These are phyloP conservation scores for Rhizopogon vulgaris DNA, from an alignment of 768 basidiomycete genomes.

Conservation along the genomic window DNA sequence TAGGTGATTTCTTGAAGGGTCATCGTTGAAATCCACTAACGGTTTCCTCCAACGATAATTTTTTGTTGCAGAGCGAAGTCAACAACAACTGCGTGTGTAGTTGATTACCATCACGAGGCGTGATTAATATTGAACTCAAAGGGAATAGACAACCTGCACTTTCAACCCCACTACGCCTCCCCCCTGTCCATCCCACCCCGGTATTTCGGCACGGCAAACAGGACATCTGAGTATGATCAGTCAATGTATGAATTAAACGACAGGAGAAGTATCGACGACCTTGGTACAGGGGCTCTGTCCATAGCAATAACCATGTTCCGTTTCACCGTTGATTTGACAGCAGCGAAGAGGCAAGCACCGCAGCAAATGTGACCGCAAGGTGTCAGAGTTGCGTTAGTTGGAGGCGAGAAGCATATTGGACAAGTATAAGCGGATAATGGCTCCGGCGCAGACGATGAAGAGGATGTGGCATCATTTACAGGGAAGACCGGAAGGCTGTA, in stretches of 20 bases:
- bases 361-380: conserved; percentile 80
- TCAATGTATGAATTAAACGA: background rate
- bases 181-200: conserved; percentile 66
- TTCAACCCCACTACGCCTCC: conserved; percentile 63
- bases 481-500: background rate
- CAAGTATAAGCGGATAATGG: conserved; percentile 62
- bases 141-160: conserved; percentile 25
- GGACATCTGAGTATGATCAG: conserved; percentile 44
- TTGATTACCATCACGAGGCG: background rate
- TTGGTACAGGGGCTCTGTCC: conserved; percentile 29
- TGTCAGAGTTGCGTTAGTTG: conserved; percentile 69
- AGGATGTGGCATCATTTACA: background rate
- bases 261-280: conserved; percentile 21
- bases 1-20: background rate
- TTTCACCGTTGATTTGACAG: conserved; percentile 57
- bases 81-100: background rate
- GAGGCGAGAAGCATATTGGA: conserved; percentile 75
- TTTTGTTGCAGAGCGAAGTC: background rate
- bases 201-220: conserved; percentile 61
- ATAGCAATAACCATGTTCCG: conserved; percentile 33
- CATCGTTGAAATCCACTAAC: background rate
- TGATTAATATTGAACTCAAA: conserved; percentile 6
- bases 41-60: background rate
- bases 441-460: conserved; percentile 10
- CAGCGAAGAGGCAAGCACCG: conserved; percentile 68